Evolutionary conservation across 495 filamentous ascomycete species (phyloP), one percentile per base, ranked within the genome.

Genomic region (Penicillium canescens): DNA sequence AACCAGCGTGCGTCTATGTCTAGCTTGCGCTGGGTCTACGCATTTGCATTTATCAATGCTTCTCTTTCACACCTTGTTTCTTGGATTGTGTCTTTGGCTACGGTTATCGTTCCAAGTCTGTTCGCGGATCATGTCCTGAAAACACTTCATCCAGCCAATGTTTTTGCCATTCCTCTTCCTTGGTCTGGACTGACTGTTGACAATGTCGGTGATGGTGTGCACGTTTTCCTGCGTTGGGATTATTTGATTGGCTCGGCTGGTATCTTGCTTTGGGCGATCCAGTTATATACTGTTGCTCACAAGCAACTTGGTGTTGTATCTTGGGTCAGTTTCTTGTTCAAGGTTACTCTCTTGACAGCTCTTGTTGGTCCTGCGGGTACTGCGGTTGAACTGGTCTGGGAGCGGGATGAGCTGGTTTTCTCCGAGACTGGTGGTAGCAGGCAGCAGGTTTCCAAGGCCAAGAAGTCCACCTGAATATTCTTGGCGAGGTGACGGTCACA

Each of bases 171-270:
- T 26, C 61, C 71, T n/a, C 61, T 77, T 12, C 74, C 73, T 28
- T 78, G 81, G 58, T 61, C 67, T 1, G 65, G 63, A 0, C 55
- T 73, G 33, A 56, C 51, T 21, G 74, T 77, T 3, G 56, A 71
- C 28, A 68, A 60, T 6, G 62, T 86, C n/a, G 76, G 71, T 4
- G 62, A 72, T 14, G 75, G 84, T 8, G 74, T 78, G 8, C 75
- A 75, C 45, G 67, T 70, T 14, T 81, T 87, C 59, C 56, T 86
- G 24, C 78, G 80, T 40, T 86, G 79, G 72, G 85, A 88, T 50
- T 70, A 84, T 18, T 66, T 82, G 55, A 73, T 81, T 46, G 82
- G 79, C 4, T 75, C 76, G 7, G 48, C 57, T 6, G 75, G 80
- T 1, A 55, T 84, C 28, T 48, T 85, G 12, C 21, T 84, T 6